Base-by-base conservation (phyloP, 192 early-diverging fungal genomes). In the Coemansia guatemalensis region DNA sequence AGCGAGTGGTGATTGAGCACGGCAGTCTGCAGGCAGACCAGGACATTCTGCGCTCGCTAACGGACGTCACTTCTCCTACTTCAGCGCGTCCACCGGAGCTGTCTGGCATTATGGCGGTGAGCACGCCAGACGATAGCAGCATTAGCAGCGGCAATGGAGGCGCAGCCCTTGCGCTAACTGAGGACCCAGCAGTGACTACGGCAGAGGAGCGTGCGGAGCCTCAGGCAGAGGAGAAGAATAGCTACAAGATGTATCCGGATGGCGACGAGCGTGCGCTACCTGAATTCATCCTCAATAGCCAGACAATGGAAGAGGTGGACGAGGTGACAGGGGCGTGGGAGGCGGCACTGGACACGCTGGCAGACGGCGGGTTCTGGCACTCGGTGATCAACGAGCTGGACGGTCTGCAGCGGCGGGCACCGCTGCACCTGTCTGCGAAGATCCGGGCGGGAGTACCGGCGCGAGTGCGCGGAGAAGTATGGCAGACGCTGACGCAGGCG, bases 401-500 rank as follows among this genome's bases (percentile, higher is more conserved):
- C 26, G 70, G 64, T 12, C 54, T 73, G 48, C 58, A 47, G 26
- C 17, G 26, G 18, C 62, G 70, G 8, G 72, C 71, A 27, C 71
- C 77, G 55, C 56, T 80, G 65, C 68, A 80, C 21, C 51, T 74
- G 57, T 59, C 69, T n/a, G 64, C 68, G 29, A 80, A 80, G 56
- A 58, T 74, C 58, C 54, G 77, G 2, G 65, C 64, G 0, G 96
- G 96, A 6, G 83, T 99, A 14, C 96, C 96, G 5, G 80, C 85
- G 33, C 77, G 84, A 30, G 73, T 99, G 41, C 88, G 96, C 56
- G 94, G 95, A 33, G 83, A 90, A 32, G 86, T 96, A 27, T 97
- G 95, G 96, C 93, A 92, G 73, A 84, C 92, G 48, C 91, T 99
- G 87, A 87, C 88, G 49, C 90, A 89, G 64, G 89, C 91, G 48